Evolutionary conservation across 1,284 basidiomycete genomes (phyloP).

Genomic region (Tetrapyrgos nigripes): DNA sequence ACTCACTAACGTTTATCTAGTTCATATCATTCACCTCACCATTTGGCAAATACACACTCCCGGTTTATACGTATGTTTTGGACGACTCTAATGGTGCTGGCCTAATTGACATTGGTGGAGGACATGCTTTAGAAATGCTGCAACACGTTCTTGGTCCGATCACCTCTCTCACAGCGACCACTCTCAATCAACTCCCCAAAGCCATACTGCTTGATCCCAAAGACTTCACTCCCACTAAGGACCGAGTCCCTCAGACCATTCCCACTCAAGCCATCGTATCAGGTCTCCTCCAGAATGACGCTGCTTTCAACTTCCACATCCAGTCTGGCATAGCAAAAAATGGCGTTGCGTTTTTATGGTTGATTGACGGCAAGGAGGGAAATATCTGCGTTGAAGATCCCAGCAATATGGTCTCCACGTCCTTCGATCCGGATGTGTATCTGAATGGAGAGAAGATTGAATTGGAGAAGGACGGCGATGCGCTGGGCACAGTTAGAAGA

Average conservation of each 20-base stretch:
- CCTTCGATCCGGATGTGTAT: slow-evolving; percentile 14
- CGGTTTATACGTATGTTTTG: background rate
- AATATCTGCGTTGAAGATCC: slow-evolving; percentile 12
- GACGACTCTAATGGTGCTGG: slow-evolving; percentile 12
- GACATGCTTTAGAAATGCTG: slow-evolving; percentile 17
- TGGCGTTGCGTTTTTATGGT: slow-evolving; percentile 7
- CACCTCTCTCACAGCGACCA: slow-evolving; percentile 13
- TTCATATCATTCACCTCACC: background rate
- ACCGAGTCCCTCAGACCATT: background rate
- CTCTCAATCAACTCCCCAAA: background rate
- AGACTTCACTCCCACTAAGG: slow-evolving; percentile 3
- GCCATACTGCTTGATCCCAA: background rate
- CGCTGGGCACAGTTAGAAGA: background rate
- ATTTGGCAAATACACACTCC: background rate
- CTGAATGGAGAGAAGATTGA: slow-evolving; percentile 20
- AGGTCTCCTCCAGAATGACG: background rate
- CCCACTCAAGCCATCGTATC: background rate
- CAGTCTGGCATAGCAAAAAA: slow-evolving; percentile 1
- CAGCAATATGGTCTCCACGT: background rate
- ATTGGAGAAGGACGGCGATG: background rate
- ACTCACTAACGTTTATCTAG: background rate
- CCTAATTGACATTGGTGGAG: slow-evolving; percentile 10
- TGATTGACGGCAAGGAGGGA: slow-evolving; percentile 21
- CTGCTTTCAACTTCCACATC: background rate
- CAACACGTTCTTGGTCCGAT: slow-evolving; percentile 17